Base-by-base conservation (phyloP, 306 rosid species). In the barrel medic (Medicago truncatula) region DNA sequence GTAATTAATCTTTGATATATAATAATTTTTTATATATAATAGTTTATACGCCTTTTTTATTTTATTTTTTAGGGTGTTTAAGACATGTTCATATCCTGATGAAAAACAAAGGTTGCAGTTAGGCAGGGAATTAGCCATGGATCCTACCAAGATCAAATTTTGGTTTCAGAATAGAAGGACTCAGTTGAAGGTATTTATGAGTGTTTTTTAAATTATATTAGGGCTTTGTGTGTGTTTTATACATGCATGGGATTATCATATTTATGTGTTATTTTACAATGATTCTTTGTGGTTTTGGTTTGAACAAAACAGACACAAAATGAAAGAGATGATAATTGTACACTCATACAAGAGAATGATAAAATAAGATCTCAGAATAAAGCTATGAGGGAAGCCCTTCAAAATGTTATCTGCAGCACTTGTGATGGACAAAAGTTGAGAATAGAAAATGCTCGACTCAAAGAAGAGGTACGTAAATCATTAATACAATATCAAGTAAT, bases 141-240 rank as follows among this genome's bases (percentile, higher is more conserved):
- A 96, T 28, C 98, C 97, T 65, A 88, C 96, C 40, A 97, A 95
- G 85, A 95, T 95, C 93, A 95, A 95, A 71, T 95, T 92, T 77
- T 95, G 97, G 98, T 95, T 95, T 79, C 98, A 95, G 73, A 95
- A 95, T 80, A 81, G 97, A 59, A 85, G 98, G 83, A 95, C 98
- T 79, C 98, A 95, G 86, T 85, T 90, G 97, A 95, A 95, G 97
- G 98, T 90, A 38, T 74, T 40, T 28, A 28, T 23, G 10, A 1
- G 52, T 43, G 21, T 16, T 2, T 53, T 16, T 53, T 16, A 15
- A 18, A 17, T 17, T 8, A 54, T 28, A 21, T 53, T 53, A 53
- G 13, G 9, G 5, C n/a, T 23, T 66, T 38, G 14, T 18, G 6
- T 7, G 44, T 47, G 25, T 52, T 52, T 16, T 53, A 53, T 7